These are phyloP conservation scores for Castanea sativa DNA, from an alignment of 306 rosid species.

Conservation along the genomic window DNA sequence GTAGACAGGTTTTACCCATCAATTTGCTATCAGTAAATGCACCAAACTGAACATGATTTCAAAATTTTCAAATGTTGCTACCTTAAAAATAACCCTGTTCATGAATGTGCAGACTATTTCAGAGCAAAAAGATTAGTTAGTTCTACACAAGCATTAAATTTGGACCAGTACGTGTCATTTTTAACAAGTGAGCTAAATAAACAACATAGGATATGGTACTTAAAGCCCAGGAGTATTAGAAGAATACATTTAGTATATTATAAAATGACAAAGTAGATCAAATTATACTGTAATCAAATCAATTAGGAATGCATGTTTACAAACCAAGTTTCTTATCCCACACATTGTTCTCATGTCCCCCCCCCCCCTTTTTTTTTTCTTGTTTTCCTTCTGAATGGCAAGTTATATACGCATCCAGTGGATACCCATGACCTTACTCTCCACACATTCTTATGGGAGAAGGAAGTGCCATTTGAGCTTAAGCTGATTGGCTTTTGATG, in stretches of 20 bases:
- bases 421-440: too few species aligned
- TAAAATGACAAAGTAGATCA: too few species aligned
- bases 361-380: too few species aligned
- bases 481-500: background rate
- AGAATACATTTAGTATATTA: too few species aligned
- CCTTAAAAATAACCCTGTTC: background rate
- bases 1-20: slow-evolving; percentile 13
- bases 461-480: too few species aligned
- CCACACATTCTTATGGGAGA: too few species aligned
- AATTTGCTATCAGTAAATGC: slow-evolving; percentile 14
- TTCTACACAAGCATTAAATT: background rate
- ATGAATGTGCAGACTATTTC: background rate
- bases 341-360: background rate
- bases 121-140: background rate
- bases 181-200: background rate
- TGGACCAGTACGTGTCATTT: background rate
- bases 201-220: background rate
- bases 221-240: too few species aligned
- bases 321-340: background rate
- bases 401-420: too few species aligned
- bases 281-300: background rate
- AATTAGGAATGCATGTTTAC: background rate
- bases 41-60: slow-evolving; percentile 6
- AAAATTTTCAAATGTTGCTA: background rate
- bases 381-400: too few species aligned